Evolutionary conservation across 257 asterid species (phyloP).

Genomic region (Nicotiana tabacum): DNA sequence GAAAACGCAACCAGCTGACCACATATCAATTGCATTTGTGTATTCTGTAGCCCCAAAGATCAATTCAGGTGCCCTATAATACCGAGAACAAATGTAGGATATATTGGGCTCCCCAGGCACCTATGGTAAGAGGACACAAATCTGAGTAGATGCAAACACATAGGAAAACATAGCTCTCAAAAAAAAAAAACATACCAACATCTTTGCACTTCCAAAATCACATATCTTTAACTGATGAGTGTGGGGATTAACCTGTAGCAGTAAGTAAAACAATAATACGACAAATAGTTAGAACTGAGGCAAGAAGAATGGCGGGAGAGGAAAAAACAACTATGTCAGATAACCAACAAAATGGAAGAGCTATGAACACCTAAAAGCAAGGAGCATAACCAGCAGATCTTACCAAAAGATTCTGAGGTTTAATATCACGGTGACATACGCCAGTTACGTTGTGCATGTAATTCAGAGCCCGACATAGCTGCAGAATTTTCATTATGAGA

Average conservation of each 20-base stretch:
- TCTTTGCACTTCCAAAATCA: conserved; percentile 90
- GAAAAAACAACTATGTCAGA: not conserved
- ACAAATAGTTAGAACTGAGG: not conserved
- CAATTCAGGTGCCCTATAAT: conserved; percentile 80
- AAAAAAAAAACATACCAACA: conserved; percentile 48
- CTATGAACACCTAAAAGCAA: not conserved
- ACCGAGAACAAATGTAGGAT: conserved; percentile 86
- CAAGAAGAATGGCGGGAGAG: not conserved
- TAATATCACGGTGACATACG: conserved; percentile 87
- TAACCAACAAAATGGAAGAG: not conserved
- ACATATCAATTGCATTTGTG: conserved; percentile 68
- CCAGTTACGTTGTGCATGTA: conserved; percentile 79
- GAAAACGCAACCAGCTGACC: conserved; percentile 89
- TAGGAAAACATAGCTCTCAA: conserved; percentile 6
- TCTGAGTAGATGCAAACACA: conserved; percentile 1
- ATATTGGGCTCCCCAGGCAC: conserved; percentile 87
- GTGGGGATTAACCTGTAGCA: conserved; percentile 70
- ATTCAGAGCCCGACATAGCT: conserved; percentile 70
- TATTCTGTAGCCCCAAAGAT: conserved; percentile 88
- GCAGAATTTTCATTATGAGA: conserved; percentile 13
- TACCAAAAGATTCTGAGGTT: conserved; percentile 81
- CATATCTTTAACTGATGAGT: conserved; percentile 80
- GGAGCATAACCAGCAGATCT: conserved; percentile 13
- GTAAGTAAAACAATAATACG: not conserved
- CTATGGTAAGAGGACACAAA: conserved; percentile 31